phyloP scores from a whole-genome alignment of 768 basidiomycete species.

The Fomitopsis serialis region DNA sequence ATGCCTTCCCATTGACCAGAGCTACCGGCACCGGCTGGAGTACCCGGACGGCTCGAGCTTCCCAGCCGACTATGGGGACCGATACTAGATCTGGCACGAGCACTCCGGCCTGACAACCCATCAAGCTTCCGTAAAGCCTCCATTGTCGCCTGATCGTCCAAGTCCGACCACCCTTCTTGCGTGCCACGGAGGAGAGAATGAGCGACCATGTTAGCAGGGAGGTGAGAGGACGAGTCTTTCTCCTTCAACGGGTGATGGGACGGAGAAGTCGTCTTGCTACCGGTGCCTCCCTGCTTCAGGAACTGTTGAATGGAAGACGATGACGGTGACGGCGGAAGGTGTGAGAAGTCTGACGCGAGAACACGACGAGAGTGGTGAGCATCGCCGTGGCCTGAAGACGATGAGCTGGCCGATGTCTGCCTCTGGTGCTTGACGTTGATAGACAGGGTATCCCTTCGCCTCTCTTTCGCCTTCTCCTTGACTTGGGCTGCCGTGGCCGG shows the following conservation, averaged over 20 bases:
- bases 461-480: conserved; percentile 43
- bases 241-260: conserved; percentile 37
- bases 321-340: conserved; percentile 86
- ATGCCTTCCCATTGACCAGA: conserved; percentile 72
- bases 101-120: conserved; percentile 73
- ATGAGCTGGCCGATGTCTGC: conserved; percentile 66
- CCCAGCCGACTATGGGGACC: conserved; percentile 30
- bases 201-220: conserved; percentile 71
- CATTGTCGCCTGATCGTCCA: conserved; percentile 84
- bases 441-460: conserved; percentile 26
- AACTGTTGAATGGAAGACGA: conserved; percentile 87
- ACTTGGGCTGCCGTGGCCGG: conserved; percentile 30
- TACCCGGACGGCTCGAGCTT: conserved; percentile 68
- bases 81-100: conserved; percentile 73
- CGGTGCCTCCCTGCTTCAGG: conserved; percentile 48
- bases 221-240: conserved; percentile 34
- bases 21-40: conserved; percentile 48
- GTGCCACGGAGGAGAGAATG: conserved; percentile 84
- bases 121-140: conserved; percentile 92
- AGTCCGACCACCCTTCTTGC: conserved; percentile 84
- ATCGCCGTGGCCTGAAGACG: conserved; percentile 54
- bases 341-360: conserved; percentile 77
- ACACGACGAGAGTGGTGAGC: conserved; percentile 48
- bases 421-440: conserved; percentile 42
- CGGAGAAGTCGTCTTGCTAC: conserved; percentile 33